Base-by-base conservation (phyloP, 2,329 filamentous ascomycete species). In the Pezicula carpinea region DNA sequence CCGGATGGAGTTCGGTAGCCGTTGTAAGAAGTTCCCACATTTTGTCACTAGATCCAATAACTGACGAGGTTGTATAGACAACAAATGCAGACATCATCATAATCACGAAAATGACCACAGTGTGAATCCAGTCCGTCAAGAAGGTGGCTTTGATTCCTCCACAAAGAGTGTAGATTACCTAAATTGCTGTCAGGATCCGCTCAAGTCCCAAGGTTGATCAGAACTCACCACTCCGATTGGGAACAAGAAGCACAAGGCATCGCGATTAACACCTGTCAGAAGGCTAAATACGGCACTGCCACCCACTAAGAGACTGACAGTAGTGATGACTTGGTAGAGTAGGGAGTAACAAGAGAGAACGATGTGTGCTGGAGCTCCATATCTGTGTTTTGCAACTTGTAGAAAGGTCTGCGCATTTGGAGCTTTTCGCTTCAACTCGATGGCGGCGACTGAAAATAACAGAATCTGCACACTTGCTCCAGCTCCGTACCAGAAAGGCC, bases 91-190 rank as follows among this genome's bases (percentile, higher is more conserved):
- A 3, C 69, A 87, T 78, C 55, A 95, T 93, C 42, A 89, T 73
- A 62, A 95, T 83, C 54, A 95, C 86, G 53, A 95, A 88, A 54
- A 92, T 75, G 21, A 95, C 69, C 55, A 91, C 77, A 42, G 87
- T 80, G 14, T 91, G 82, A 0, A 87, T 77, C 66, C 89, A 95
- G 57, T 95, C 89, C 0, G 88, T 95, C 53, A 91, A 69, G 57
- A 92, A 88, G 0, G 87, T 91, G 0, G 87, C 87, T 66, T 93
- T 93, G 64, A 92, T 86, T 5, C 88, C 88, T 33, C 80, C 80
- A 35, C 80, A 72, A 23, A 82, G 74, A 1, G 88, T 93, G 64
- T 93, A 93, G 0, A 87, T 69, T 6, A 48, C 35, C 44, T 46
- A 21, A 23, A 14, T 26, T 13, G 8, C 3, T 58, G 0, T 66